A percentile compares a stretch with the other conserved stretches of the same genome.
These are phyloP conservation scores for Mycena amicta DNA, from an alignment of 768 basidiomycete species.

Conservation along the genomic window DNA sequence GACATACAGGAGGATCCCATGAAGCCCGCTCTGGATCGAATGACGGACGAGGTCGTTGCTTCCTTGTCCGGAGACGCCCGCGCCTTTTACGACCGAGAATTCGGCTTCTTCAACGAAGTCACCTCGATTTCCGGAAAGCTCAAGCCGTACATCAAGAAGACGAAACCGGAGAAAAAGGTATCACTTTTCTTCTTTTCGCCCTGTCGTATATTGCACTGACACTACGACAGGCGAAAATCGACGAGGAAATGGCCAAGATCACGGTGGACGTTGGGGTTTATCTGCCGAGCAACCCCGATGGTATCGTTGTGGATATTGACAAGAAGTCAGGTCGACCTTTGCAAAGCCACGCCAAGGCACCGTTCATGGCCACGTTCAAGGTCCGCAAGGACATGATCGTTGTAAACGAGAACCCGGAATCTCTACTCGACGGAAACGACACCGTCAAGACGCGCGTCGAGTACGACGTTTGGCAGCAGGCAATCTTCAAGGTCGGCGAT, in stretches of 20 bases:
- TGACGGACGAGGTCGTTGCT: slow-evolving; percentile 78
- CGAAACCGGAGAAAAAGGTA: slow-evolving; percentile 96
- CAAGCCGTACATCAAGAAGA: slow-evolving; percentile 93
- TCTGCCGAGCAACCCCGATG: slow-evolving; percentile 96
- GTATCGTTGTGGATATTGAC: slow-evolving; percentile 94
- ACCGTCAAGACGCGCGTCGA: slow-evolving; percentile 57
- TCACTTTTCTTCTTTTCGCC: neutral
- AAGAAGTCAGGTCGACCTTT: slow-evolving; percentile 94
- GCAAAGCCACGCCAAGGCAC: slow-evolving; percentile 99
- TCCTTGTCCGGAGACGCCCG: slow-evolving; percentile 88
- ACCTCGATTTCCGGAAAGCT: slow-evolving; percentile 98
- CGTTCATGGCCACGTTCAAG: slow-evolving; percentile 99
- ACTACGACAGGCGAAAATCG: slow-evolving; percentile 83
- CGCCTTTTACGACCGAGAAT: slow-evolving; percentile 92
- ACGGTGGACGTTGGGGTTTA: slow-evolving; percentile 94
- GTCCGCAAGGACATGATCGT: slow-evolving; percentile 84
- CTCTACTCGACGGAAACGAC: slow-evolving; percentile 66
- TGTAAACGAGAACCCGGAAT: slow-evolving; percentile 71
- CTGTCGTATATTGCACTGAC: slow-evolving; percentile 18
- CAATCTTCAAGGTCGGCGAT: slow-evolving; percentile 99
- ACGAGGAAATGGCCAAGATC: slow-evolving; percentile 99
- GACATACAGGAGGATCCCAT: slow-evolving; percentile 81
- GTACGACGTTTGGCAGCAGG: slow-evolving; percentile 95
- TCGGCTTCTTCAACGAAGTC: slow-evolving; percentile 92
- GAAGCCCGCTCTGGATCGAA: slow-evolving; percentile 91